Evolutionary conservation across 768 basidiomycete genomes (phyloP), one percentile per base, ranked within the genome.

Genomic region (Trametes gibbosa): DNA sequence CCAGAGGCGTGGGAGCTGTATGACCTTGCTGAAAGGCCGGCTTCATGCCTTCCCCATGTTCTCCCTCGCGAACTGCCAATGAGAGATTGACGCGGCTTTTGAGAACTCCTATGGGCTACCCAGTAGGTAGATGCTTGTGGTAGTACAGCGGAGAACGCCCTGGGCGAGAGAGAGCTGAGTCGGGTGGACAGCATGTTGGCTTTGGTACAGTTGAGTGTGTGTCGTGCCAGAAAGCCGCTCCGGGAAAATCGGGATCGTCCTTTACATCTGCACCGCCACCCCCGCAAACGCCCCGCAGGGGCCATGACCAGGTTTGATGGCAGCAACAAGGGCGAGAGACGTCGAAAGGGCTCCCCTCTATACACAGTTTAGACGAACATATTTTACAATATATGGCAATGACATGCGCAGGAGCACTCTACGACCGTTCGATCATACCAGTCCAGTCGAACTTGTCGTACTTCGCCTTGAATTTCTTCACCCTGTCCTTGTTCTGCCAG

Each of bases 381-480:
- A 12, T 21, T 2, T 3, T 43, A 23, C 42, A 43, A 19, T 32
- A 32, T 10, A 32, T 10, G 10, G 29, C 29, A 32, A 32, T 32
- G 29, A 10, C 29, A 32, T 21, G n/a, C 7, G 13, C 21, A 19
- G 16, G 5, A 14, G 16, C 13, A 41, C 40, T 5, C 5, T 41
- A 66, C 12, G 67, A 65, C n/a, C 71, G 72, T 49, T 78, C 84
- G 65, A 92, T 80, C 81, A 91, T 79, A 24, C 81, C 83, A 4
- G 90, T 92, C 90, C 90, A 92, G 69, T 92, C 89, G 70, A 81
- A 89, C 72, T 79, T 82, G 25, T 83, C 84, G 69, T 95, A 98
- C 72, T 79, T 84, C 64, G 81, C 81, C 73, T 84, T 88, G 71
- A 94, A 90, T 58, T 75, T 75, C 32, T 76, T 75, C 51, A 91